These are phyloP conservation scores for Inga leiocalycina DNA, from an alignment of 306 rosid genomes.

Conservation along the genomic window DNA sequence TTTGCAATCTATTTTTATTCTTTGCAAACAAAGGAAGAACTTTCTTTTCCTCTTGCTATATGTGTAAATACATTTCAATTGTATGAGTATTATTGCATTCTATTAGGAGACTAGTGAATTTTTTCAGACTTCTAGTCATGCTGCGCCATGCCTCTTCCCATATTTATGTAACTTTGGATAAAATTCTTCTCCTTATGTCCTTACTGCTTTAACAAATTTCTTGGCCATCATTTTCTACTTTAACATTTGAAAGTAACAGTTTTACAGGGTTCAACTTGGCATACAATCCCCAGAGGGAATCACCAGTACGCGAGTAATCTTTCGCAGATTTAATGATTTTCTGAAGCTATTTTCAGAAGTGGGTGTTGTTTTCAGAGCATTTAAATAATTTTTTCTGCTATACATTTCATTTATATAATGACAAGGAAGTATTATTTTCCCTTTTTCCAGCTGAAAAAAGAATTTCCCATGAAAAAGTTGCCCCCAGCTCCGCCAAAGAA, in stretches of 20 bases:
- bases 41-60: not conserved
- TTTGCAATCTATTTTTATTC: not conserved
- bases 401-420: not conserved
- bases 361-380: slow-evolving; percentile 28
- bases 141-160: not conserved
- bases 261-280: slow-evolving; percentile 86
- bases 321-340: slow-evolving; percentile 84
- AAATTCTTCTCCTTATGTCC: not conserved
- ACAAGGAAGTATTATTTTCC: slow-evolving; percentile 21
- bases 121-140: not conserved
- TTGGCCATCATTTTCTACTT: slow-evolving; percentile 8
- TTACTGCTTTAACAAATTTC: slow-evolving; percentile 31
- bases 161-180: not conserved
- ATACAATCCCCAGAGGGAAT: slow-evolving; percentile 83
- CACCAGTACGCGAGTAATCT: slow-evolving; percentile 60
- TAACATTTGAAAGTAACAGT: slow-evolving; percentile 54
- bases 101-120: not conserved
- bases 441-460: slow-evolving; percentile 64
- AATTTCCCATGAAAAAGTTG: slow-evolving; percentile 62
- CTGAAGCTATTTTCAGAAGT: slow-evolving; percentile 70
- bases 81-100: not conserved
- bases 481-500: slow-evolving; percentile 83
- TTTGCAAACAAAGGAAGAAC: not conserved
- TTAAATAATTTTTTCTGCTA: not conserved
- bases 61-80: not conserved